Conservation (phyloP, 768 basidiomycete genomes). For the Tubosaeta brunneosetosa region DNA sequence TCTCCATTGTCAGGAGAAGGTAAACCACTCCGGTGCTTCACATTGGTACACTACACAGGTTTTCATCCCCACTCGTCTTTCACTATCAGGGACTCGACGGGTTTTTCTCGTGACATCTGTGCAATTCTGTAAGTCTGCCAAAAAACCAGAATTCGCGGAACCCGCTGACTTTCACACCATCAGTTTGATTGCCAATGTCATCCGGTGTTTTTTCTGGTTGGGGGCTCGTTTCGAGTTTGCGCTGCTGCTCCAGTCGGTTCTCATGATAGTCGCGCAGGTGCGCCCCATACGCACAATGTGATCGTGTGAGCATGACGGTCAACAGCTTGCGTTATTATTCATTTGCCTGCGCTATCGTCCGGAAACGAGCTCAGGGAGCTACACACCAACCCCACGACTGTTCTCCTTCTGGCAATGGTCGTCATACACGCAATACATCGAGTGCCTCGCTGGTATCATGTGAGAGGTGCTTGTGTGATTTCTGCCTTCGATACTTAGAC, state of each 20-base stretch:
- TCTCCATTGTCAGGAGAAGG: constrained; percentile 79
- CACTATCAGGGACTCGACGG: constrained; percentile 64
- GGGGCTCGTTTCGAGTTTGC: constrained; percentile 75
- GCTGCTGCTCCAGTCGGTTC: constrained; percentile 72
- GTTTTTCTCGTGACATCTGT: constrained; percentile 83
- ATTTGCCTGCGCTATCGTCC: constrained; percentile 77
- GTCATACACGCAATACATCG: constrained; percentile 71
- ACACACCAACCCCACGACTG: constrained; percentile 58
- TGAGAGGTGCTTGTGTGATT: constrained; percentile 26
- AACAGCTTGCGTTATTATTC: constrained; percentile 70
- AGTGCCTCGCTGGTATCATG: constrained; percentile 80
- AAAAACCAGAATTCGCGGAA: neutral
- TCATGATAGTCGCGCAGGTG: constrained; percentile 85
- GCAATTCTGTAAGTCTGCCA: constrained; percentile 60
- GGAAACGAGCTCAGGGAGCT: constrained; percentile 50
- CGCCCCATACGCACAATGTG: constrained; percentile 16
- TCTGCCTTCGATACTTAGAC: constrained; percentile 5
- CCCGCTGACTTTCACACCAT: constrained; percentile 9
- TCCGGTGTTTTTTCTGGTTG: constrained; percentile 88
- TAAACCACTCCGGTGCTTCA: constrained; percentile 24
- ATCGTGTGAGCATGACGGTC: constrained; percentile 17
- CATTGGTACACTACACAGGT: neutral
- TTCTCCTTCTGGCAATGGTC: constrained; percentile 86
- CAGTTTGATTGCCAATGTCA: constrained; percentile 79
- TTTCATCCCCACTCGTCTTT: constrained; percentile 5